Evolutionary conservation across 1,284 basidiomycete genomes (phyloP), one percentile per base, ranked within the genome.

Genomic region (Boletus sp.): DNA sequence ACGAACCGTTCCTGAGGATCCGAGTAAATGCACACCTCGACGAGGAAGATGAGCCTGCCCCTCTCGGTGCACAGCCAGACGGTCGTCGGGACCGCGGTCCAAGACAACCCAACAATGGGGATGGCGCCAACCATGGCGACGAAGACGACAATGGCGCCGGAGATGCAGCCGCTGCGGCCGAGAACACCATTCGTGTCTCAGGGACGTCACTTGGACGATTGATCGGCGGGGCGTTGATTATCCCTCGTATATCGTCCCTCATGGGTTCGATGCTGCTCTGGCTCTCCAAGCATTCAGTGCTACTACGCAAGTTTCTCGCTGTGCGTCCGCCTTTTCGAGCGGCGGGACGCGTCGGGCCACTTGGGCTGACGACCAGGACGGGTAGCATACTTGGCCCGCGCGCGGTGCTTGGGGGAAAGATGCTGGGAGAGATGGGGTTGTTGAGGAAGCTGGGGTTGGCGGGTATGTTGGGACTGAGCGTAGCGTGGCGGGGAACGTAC

Each of bases 261-360:
- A 89, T 89, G 87, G 90, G 90, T 2, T 70, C 77, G 4, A 64
- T 89, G 11, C 79, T 92, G 6, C 75, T 85, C 38, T 77, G 78
- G 19, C 67, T 90, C 4, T 85, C 89, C 17, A 77, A 72, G 60
- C 77, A 75, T 53, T 83, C 82, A 9, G 59, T 66, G 4, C 62
- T 85, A 10, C 74, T 90, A 44, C 80, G 83, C 31, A 68, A 69
- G 28, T 78, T 90, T 66, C 76, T 91, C n/a, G 87, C 82, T 0
- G 76, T 87, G 25, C 77, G 78, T 1, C 79, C 78, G 2, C 77
- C 78, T 17, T 58, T 78, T 55, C 52, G 54, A 13, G 31, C 47
- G 6, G 30, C n/a, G 11, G 60, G 55, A 13, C 63, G 69, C 19
- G 2, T 61, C 0, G 68, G 70, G 11, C 64, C 64, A 8, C n/a